A percentile compares a stretch with the other conserved stretches of the same genome.
phyloP scores from a whole-genome alignment of 805 yeast genomes.

The Lachancea dasiensis region DNA sequence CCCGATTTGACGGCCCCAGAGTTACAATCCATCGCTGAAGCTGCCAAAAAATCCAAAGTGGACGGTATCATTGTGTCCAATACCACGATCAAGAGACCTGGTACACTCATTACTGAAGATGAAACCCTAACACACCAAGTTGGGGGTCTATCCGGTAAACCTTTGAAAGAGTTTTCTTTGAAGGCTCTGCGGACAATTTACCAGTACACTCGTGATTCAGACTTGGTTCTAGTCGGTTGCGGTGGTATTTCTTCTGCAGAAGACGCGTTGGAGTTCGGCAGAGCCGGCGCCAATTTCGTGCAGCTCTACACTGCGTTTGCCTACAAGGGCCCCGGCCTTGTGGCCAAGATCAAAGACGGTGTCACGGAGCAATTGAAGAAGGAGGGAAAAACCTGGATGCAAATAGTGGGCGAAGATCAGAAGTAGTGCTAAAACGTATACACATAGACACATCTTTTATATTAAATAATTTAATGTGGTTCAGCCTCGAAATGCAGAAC shows the following conservation, averaged over 20 bases:
- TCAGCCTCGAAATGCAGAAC: too few relatives aligned
- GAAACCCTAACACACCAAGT: slow-evolving; percentile 45
- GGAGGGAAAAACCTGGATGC: slow-evolving; percentile 80
- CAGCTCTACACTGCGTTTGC: slow-evolving; percentile 88
- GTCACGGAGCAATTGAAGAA: slow-evolving; percentile 52
- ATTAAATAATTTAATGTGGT: too few relatives aligned
- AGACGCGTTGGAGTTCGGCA: slow-evolving; percentile 87
- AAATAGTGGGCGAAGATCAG: slow-evolving; percentile 63
- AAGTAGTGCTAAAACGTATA: too few relatives aligned
- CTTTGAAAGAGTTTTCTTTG: slow-evolving; percentile 74
- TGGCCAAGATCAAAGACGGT: slow-evolving; percentile 54
- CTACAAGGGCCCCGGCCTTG: slow-evolving; percentile 86
- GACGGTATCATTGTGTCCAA: slow-evolving; percentile 92
- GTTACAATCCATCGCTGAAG: slow-evolving; percentile 71
- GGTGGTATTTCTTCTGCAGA: slow-evolving; percentile 88
- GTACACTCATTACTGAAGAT: slow-evolving; percentile 44
- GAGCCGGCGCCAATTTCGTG: slow-evolving; percentile 89
- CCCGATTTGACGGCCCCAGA: slow-evolving; percentile 85
- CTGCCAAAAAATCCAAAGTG: slow-evolving; percentile 68
- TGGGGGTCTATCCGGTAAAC: slow-evolving; percentile 93
- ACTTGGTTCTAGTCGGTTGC: slow-evolving; percentile 79
- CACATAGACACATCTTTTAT: too few relatives aligned
- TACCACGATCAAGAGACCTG: slow-evolving; percentile 85
- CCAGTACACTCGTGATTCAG: slow-evolving; percentile 67
- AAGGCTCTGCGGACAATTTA: slow-evolving; percentile 66